Percentiles rank a stretch among this genome's conserved stretches.
These are phyloP conservation scores for Apiotrichum porosum DNA, from an alignment of 1,284 basidiomycete species.

Conservation along the genomic window DNA sequence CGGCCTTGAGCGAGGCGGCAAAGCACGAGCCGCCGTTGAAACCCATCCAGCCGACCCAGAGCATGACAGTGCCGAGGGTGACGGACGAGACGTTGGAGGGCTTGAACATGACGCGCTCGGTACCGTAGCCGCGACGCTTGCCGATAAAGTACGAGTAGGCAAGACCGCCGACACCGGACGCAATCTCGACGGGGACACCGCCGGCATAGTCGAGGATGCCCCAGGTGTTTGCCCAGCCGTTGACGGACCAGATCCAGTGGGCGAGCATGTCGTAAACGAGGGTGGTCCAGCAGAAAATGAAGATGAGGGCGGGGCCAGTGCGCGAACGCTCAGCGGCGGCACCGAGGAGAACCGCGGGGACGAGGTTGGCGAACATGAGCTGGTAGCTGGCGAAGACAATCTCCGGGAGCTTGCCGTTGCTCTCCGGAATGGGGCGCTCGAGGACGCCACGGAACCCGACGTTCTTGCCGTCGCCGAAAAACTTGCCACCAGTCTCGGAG, in stretches of 20 bases:
- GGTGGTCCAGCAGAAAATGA: conserved; percentile 72
- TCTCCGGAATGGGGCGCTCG: conserved; percentile 65
- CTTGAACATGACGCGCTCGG: conserved; percentile 79
- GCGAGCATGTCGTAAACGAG: conserved; percentile 67
- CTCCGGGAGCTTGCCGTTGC: conserved; percentile 54
- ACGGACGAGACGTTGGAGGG: conserved; percentile 81
- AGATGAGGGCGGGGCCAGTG: conserved; percentile 79
- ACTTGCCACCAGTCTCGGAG: conserved; percentile 60
- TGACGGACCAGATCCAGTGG: conserved; percentile 68
- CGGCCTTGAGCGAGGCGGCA: conserved; percentile 82
- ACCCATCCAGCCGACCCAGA: conserved; percentile 78
- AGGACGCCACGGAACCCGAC: conserved; percentile 63
- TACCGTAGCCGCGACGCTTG: conserved; percentile 59
- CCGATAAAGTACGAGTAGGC: conserved; percentile 70
- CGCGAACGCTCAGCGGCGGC: conserved; percentile 81
- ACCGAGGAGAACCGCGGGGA: conserved; percentile 54
- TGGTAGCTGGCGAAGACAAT: conserved; percentile 76
- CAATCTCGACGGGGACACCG: conserved; percentile 89
- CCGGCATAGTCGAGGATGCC: conserved; percentile 76
- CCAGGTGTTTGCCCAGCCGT: conserved; percentile 86
- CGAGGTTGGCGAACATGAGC: conserved; percentile 54
- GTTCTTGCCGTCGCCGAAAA: conserved; percentile 59
- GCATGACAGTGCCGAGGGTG: conserved; percentile 76
- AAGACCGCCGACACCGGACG: conserved; percentile 78
- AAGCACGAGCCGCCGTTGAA: conserved; percentile 68